phyloP scores from a whole-genome alignment of 306 rosid genomes.

The Castanopsis chinensis region DNA sequence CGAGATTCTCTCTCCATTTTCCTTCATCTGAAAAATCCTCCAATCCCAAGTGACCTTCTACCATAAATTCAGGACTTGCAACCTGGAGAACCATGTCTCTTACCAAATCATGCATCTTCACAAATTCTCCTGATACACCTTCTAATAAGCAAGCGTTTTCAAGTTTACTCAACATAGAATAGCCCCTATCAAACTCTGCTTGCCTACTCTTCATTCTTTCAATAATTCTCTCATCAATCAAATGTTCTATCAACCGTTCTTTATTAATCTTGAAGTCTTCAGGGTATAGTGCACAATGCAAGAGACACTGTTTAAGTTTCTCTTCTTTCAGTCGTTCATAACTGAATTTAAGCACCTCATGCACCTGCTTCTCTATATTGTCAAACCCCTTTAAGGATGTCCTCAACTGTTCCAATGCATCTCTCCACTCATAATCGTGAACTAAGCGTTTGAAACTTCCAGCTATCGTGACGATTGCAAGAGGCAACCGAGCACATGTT shows the following conservation, averaged over 20 bases:
- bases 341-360: slow-evolving; percentile 19
- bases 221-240: slow-evolving; percentile 23
- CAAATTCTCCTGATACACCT: no score
- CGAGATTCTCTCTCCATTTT: no score
- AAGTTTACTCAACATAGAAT: slow-evolving; percentile 17
- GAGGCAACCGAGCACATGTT: not conserved
- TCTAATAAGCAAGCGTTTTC: not conserved
- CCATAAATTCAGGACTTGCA: no score
- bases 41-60: no score
- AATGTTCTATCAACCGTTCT: slow-evolving; percentile 21
- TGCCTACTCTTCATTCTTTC: slow-evolving; percentile 23
- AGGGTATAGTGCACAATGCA: slow-evolving; percentile 25
- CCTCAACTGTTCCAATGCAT: slow-evolving; percentile 4
- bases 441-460: not conserved
- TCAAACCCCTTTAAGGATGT: not conserved
- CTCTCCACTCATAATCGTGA: slow-evolving; percentile 8
- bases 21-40: no score
- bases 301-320: slow-evolving; percentile 8
- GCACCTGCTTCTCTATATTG: slow-evolving; percentile 28
- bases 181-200: slow-evolving; percentile 11
- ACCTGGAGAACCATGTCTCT: no score
- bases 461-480: slow-evolving; percentile 11
- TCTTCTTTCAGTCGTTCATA: slow-evolving; percentile 4
- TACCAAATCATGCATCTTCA: no score
- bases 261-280: slow-evolving; percentile 25